phyloP scores from a whole-genome alignment of 1,284 basidiomycete genomes.

The Papiliotrema flavescens region DNA sequence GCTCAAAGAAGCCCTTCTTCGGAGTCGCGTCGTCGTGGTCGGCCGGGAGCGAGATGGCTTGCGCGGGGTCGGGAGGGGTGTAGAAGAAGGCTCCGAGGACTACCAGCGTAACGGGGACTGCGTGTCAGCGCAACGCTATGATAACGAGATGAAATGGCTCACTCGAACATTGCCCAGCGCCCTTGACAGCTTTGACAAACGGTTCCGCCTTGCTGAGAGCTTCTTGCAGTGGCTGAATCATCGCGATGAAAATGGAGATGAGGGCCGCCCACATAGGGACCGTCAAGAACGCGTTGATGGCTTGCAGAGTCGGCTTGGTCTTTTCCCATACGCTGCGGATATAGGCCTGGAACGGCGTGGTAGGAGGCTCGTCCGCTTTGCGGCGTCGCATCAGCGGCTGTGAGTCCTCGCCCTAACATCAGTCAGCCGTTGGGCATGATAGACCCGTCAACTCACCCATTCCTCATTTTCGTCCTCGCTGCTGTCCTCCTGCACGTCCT shows the following conservation, averaged over 20 bases:
- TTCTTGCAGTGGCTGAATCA: slow-evolving; percentile 70
- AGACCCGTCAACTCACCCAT: slow-evolving; percentile 28
- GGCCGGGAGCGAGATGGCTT: slow-evolving; percentile 7
- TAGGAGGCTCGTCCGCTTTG: slow-evolving; percentile 15
- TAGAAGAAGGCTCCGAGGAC: slow-evolving; percentile 93
- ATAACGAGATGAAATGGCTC: slow-evolving; percentile 11
- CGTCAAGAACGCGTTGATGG: slow-evolving; percentile 77
- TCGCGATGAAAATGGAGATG: slow-evolving; percentile 73
- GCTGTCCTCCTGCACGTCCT: slow-evolving; percentile 29
- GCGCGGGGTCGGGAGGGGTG: slow-evolving; percentile 26
- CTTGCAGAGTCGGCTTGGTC: slow-evolving; percentile 45
- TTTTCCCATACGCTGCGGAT: slow-evolving; percentile 15
- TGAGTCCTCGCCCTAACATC: slow-evolving; percentile 9
- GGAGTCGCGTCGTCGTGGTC: slow-evolving; percentile 2
- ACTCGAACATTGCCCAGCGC: slow-evolving; percentile 72
- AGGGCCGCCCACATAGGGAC: slow-evolving; percentile 78
- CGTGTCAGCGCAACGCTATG: slow-evolving; percentile 5
- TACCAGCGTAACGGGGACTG: slow-evolving; percentile 78
- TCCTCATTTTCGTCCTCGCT: slow-evolving; percentile 47
- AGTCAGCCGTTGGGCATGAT: background rate
- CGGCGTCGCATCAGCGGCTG: slow-evolving; percentile 24
- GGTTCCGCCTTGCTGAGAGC: slow-evolving; percentile 61
- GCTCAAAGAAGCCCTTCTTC: slow-evolving; percentile 20
- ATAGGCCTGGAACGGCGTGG: slow-evolving; percentile 17
- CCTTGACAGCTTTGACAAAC: slow-evolving; percentile 66